phyloP scores from a whole-genome alignment of 371 early-diverging fungal genomes.

The Mortierella sp. region DNA sequence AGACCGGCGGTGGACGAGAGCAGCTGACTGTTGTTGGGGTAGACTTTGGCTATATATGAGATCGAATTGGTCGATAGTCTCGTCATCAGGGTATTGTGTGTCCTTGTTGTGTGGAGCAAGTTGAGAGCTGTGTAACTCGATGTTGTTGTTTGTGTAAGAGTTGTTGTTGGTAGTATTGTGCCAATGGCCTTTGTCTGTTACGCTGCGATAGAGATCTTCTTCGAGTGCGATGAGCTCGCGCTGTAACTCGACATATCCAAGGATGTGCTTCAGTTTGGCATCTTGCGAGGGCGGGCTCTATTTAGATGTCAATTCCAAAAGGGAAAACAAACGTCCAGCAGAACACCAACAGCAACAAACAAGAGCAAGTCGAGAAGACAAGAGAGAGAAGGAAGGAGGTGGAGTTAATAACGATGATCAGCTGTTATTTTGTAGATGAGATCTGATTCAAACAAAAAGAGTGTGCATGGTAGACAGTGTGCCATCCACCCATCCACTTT shows the following conservation, averaged over 20 bases:
- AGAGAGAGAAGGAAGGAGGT: too few species aligned
- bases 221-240: slow-evolving; percentile 41
- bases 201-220: slow-evolving; percentile 25
- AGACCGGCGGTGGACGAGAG: background rate
- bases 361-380: background rate
- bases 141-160: slow-evolving; percentile 6
- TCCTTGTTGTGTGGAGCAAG: slow-evolving; percentile 16
- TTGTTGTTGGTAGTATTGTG: slow-evolving; percentile 2
- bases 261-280: slow-evolving; percentile 51
- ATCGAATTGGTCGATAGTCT: background rate
- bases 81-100: background rate
- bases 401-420: background rate
- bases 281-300: slow-evolving; percentile 53
- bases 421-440: background rate
- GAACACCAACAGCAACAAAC: background rate
- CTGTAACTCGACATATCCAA: slow-evolving; percentile 40
- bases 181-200: slow-evolving; percentile 26
- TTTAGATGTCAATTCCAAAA: background rate
- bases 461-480: background rate
- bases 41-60: background rate
- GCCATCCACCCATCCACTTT: too few species aligned
- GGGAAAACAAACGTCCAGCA: background rate
- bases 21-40: slow-evolving; percentile 1
- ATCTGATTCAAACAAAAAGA: background rate
- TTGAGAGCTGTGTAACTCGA: slow-evolving; percentile 30